phyloP scores from a whole-genome alignment of 1,139 yeast genomes.

The Yamadazyma triangularis region DNA sequence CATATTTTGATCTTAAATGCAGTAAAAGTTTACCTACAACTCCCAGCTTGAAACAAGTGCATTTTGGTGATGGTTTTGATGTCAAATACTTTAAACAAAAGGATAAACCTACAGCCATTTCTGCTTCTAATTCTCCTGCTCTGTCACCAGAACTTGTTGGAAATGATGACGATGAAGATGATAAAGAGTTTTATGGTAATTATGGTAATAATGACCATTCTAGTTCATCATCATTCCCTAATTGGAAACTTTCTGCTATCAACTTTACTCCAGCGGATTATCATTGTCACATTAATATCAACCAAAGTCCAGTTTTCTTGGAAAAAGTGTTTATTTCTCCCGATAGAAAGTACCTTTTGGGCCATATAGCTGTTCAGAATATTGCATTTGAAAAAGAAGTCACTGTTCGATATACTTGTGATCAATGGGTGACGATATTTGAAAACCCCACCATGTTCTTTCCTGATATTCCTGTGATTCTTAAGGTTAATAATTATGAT shows the following conservation, averaged over 20 bases:
- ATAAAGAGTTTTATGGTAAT: too few relatives aligned
- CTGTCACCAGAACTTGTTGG: conserved; percentile 16
- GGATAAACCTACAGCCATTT: conserved; percentile 73
- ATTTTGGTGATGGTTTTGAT: conserved; percentile 66
- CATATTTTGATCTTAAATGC: conserved; percentile 37
- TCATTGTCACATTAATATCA: conserved; percentile 28
- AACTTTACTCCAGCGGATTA: conserved; percentile 43
- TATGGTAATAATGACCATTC: conserved; percentile 10
- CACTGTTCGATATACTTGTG: conserved; percentile 60
- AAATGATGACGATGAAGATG: conserved; percentile 6
- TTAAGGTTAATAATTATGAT: conserved; percentile 50
- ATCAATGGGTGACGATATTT: conserved; percentile 68
- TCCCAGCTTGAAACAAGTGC: conserved; percentile 69
- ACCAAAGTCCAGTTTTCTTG: conserved; percentile 48
- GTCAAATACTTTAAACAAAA: conserved; percentile 55
- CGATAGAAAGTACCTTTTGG: conserved; percentile 55
- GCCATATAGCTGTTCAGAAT: conserved; percentile 72
- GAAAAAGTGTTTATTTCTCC: conserved; percentile 61
- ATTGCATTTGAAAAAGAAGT: conserved; percentile 61
- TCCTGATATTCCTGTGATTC: conserved; percentile 53
- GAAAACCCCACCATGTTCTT: conserved; percentile 64
- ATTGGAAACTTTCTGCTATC: conserved; percentile 50
- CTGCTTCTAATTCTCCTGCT: conserved; percentile 60
- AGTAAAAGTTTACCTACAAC: conserved; percentile 69
- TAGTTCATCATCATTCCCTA: conserved; percentile 24